Evolutionary conservation across 768 basidiomycete genomes (phyloP), one percentile per base, ranked within the genome.

Genomic region (Leccinum truebloodii): DNA sequence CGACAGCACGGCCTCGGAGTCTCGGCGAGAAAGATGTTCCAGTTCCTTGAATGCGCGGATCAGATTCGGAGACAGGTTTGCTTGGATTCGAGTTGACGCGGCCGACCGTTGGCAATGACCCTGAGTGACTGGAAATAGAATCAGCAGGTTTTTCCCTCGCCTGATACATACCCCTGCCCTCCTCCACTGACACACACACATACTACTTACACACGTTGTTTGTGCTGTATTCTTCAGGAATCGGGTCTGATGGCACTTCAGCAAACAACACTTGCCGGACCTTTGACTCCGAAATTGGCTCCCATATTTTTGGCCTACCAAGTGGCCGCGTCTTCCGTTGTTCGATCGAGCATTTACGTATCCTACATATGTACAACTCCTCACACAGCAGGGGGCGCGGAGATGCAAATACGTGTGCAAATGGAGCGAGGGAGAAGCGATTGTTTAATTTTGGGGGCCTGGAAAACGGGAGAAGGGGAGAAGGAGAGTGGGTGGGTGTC

Each of bases 141-240:
- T 37, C 35, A 34, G 34, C 34, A 34, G 34, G 34, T 34, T 35
- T 35, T 35, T 35, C 34, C 34, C 34, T 35, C 34, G 34, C 34
- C 34, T 35, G 13, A 35, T 35, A 35, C 13, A 14, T 35, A 35
- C 34, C 13, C 34, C 13, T 35, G 34, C 37, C 37, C 16, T 16
- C 37, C 37, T 16, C 37, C 37, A 37, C 37, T 6, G 37, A 37
- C 16, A 37, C 14, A 37, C 35, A 14, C 14, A 35, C 35, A 16
- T 14, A 35, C 14, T 35, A 34, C 32, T 13, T 34, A 12, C 32
- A 35, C 34, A 35, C 34, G 13, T 35, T 35, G 64, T 86, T 87
- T 41, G 84, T 88, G 14, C 85, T 85, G 65, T 93, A 93, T 73
- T 94, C 90, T 71, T 90, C 87, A 30, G 91, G 90, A 28, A 92